Conservation (phyloP, 2,329 filamentous ascomycete genomes). For the Sclerotiophoma versabilis region DNA sequence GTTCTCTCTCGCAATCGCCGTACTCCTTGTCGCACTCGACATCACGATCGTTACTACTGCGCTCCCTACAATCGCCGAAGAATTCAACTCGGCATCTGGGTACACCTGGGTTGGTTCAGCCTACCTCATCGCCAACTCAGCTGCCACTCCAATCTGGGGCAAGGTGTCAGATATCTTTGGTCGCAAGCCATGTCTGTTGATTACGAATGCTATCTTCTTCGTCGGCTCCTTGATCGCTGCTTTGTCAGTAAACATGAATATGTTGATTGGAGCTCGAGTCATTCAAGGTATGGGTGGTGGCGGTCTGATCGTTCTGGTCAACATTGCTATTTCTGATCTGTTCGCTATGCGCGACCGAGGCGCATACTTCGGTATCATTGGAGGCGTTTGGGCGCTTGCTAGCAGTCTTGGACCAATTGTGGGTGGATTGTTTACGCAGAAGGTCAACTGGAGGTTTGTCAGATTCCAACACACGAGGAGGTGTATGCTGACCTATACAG, state of each 20-base stretch:
- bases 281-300: constrained; percentile 71
- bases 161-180: constrained; percentile 73
- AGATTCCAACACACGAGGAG: not conserved
- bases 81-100: constrained; percentile 59
- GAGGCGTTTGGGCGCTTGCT: constrained; percentile 71
- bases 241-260: constrained; percentile 63
- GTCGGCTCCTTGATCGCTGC: constrained; percentile 68
- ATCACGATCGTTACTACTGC: constrained; percentile 70
- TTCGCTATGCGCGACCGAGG: constrained; percentile 67
- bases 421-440: constrained; percentile 70
- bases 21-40: constrained; percentile 67
- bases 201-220: constrained; percentile 68
- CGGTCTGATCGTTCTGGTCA: constrained; percentile 68
- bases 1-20: constrained; percentile 59
- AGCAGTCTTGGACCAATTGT: constrained; percentile 71
- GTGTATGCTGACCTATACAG: not conserved
- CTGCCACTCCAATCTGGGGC: constrained; percentile 65
- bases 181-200: constrained; percentile 67
- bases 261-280: constrained; percentile 68
- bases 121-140: constrained; percentile 58
- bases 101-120: constrained; percentile 63
- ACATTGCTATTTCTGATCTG: constrained; percentile 69
- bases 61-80: constrained; percentile 64
- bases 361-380: constrained; percentile 70
- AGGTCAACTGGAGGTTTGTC: constrained; percentile 67